Evolutionary conservation across 1,284 basidiomycete genomes (phyloP).

Genomic region (Peniophora sp.): DNA sequence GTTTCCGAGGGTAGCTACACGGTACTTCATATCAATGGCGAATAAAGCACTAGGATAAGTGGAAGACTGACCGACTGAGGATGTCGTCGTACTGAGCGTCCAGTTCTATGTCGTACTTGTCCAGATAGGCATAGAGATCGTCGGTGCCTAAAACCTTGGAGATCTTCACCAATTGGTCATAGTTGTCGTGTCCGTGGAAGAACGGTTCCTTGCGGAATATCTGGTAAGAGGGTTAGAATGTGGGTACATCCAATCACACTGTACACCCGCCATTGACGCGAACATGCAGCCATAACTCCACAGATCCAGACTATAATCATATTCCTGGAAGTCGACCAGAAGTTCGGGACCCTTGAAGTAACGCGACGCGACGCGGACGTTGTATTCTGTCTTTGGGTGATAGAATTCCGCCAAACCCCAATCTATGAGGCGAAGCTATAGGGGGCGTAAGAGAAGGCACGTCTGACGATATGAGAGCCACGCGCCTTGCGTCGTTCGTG

Average conservation of each 20-base stretch:
- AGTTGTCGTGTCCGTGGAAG: constrained; percentile 99
- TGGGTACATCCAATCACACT: background rate
- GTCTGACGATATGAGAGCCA: background rate
- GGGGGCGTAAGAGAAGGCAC: constrained; percentile 3
- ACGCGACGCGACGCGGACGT: constrained; percentile 93
- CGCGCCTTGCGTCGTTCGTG: constrained; percentile 88
- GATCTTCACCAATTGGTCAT: constrained; percentile 98
- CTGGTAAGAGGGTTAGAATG: constrained; percentile 30
- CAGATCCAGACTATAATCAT: constrained; percentile 95
- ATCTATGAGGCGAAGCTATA: constrained; percentile 88
- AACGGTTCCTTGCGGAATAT: constrained; percentile 99
- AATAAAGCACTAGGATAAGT: background rate
- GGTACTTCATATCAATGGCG: constrained; percentile 7
- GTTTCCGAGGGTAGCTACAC: constrained; percentile 80
- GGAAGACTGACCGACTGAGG: constrained; percentile 57
- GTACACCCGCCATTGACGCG: constrained; percentile 79
- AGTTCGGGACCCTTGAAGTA: constrained; percentile 99
- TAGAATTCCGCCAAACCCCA: constrained; percentile 99
- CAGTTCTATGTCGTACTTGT: constrained; percentile 91
- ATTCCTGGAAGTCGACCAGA: constrained; percentile 97
- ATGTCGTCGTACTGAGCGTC: constrained; percentile 89
- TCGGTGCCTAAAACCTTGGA: constrained; percentile 97
- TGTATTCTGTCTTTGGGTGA: constrained; percentile 96
- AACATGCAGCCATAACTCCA: constrained; percentile 99
- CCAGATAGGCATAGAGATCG: constrained; percentile 84